Evolutionary conservation across 257 asterid species (phyloP).

Genomic region (Prunella vulgaris): DNA sequence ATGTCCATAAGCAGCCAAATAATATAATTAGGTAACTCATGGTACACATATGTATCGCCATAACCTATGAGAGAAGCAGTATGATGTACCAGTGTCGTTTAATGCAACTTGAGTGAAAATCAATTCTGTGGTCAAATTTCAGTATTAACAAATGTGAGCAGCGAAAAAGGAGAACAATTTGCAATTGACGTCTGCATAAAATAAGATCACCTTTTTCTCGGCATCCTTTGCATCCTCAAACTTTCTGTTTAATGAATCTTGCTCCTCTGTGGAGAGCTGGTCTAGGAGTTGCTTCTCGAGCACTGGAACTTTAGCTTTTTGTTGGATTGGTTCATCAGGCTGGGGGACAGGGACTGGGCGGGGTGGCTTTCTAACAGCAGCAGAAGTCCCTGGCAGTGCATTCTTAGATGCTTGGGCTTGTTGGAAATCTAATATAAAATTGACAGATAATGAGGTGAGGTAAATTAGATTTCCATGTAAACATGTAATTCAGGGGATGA

Average conservation of each 20-base stretch:
- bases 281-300: slow-evolving; percentile 86
- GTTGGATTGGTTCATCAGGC: slow-evolving; percentile 70
- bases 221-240: slow-evolving; percentile 92
- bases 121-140: slow-evolving; percentile 2
- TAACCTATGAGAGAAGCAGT: neutral
- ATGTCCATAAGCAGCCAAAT: neutral
- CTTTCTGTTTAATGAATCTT: slow-evolving; percentile 66
- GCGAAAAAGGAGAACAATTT: neutral
- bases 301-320: slow-evolving; percentile 77
- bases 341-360: slow-evolving; percentile 80
- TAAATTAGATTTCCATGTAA: neutral
- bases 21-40: neutral
- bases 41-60: neutral
- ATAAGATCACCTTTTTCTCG: slow-evolving; percentile 65
- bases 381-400: slow-evolving; percentile 40
- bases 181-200: neutral
- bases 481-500: slow-evolving; percentile 10
- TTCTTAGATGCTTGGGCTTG: slow-evolving; percentile 55
- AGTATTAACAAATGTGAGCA: neutral
- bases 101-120: neutral
- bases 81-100: slow-evolving; percentile 8
- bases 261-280: slow-evolving; percentile 95
- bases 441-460: slow-evolving; percentile 14
- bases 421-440: slow-evolving; percentile 47
- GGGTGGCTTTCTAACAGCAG: slow-evolving; percentile 76